Base-by-base conservation (phyloP, 345 rosid genomes). In the Erodium maritimum region DNA sequence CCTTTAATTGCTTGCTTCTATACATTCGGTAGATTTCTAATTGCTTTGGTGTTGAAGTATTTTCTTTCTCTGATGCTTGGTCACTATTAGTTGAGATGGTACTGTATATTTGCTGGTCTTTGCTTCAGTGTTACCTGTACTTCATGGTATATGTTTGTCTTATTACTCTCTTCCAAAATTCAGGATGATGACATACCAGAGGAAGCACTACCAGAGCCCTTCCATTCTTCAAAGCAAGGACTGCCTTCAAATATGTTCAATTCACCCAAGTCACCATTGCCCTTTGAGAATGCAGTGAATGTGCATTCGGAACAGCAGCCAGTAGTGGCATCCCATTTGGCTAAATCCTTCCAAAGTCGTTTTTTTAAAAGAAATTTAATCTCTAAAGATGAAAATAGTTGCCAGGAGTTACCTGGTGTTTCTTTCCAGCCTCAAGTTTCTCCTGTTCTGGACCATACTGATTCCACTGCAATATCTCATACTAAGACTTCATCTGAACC, bases 101-200 rank as follows among this genome's bases (percentile, higher is more conserved):
- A 29, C 37, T 29, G 37, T 29, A 11, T 29, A 29, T 29, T 29
- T 29, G 5, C 8, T 29, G 37, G 9, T 29, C 9, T 29, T 1
- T 29, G 37, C 37, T 29, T 3, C 37, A 5, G 9, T 29, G 37
- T 11, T 29, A 29, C 37, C 37, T 29, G 33, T 25, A 7, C 33
- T 2, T 25, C 7, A 25, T 25, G 33, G 3, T 25, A 2, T 25
- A 25, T 24, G 18, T 54, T 50, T 70, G 18, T 62, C 6, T 29
- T n/a, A 58, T 17, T 8, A 14, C 10, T 50, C 61, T 66, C 51
- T 50, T 46, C n/a, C 50, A 23, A 8, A n/a, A 61, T 80, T 56
- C 75, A 90, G 97, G 87, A 76, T 58, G 95, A 75, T 63, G 90
- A 84, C 53, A 67, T 94, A 71, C 99, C 96, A 1, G 83, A 80